Evolutionary conservation across 805 yeast species (phyloP).

Genomic region (Blastobotrys terrestris): DNA sequence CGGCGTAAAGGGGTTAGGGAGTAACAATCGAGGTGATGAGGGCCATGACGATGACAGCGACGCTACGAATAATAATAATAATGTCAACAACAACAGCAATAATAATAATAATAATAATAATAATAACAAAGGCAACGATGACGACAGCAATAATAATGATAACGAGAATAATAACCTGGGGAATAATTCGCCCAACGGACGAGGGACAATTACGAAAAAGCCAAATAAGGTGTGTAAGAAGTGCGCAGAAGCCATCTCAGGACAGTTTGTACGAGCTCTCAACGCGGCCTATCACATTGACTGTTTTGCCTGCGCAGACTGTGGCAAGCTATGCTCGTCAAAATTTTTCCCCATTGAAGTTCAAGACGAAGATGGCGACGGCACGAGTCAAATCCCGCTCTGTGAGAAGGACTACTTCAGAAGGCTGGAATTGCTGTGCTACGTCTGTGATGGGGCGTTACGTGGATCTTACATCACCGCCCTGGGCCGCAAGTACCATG

Average conservation of each 20-base stretch:
- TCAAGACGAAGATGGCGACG: conserved; percentile 9
- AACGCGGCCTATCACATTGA: conserved; percentile 75
- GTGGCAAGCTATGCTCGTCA: conserved; percentile 72
- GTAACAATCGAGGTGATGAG: neutral
- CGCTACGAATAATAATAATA: neutral
- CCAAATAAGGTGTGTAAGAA: conserved; percentile 38
- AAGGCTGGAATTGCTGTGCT: conserved; percentile 78
- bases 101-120: neutral
- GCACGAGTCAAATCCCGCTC: conserved; percentile 43
- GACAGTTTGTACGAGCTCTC: conserved; percentile 84
- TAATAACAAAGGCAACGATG: neutral
- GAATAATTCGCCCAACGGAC: neutral
- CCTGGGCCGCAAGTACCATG: conserved; percentile 83
- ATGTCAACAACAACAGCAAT: neutral
- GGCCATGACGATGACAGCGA: neutral
- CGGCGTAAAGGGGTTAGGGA: neutral
- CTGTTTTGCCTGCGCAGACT: conserved; percentile 82
- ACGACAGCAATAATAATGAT: neutral
- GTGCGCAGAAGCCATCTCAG: conserved; percentile 49
- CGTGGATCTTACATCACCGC: conserved; percentile 94
- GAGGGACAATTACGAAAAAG: neutral
- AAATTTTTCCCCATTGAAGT: conserved; percentile 81
- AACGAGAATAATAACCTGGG: neutral
- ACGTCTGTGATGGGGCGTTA: conserved; percentile 75
- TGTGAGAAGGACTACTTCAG: conserved; percentile 93